Conservation (phyloP, 345 rosid species). For the Hibiscus mutabilis region DNA sequence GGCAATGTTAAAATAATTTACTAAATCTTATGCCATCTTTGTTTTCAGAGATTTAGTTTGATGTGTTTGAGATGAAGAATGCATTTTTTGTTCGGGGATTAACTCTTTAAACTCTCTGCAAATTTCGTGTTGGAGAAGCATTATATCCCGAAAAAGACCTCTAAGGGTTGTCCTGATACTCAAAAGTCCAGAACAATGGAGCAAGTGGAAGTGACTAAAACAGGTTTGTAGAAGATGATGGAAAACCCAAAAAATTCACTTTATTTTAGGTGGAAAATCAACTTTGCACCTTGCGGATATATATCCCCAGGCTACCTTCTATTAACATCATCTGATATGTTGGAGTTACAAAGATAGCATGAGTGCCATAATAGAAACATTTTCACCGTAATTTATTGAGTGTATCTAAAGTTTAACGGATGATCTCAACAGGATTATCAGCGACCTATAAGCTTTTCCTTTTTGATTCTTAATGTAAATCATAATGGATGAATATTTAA, state of each 20-base stretch:
- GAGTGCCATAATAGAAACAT: neutral
- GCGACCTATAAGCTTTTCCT: neutral
- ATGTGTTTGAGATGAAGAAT: conserved; percentile 7
- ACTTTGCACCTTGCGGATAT: neutral
- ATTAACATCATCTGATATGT: neutral
- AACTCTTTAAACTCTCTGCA: conserved; percentile 4
- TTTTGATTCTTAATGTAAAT: neutral
- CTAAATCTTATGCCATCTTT: neutral
- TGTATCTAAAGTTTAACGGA: neutral
- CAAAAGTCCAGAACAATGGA: conserved; percentile 16
- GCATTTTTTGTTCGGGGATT: neutral
- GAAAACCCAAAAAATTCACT: neutral
- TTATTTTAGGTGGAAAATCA: neutral
- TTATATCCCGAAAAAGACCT: conserved; percentile 11
- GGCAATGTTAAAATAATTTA: neutral
- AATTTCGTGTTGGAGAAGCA: conserved; percentile 9
- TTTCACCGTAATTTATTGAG: neutral
- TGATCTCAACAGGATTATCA: neutral
- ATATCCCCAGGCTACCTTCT: neutral
- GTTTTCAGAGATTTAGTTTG: conserved; percentile 16
- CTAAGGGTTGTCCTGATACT: neutral
- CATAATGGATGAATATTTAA: neutral
- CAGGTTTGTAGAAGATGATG: conserved; percentile 24
- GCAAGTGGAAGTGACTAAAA: conserved; percentile 29
- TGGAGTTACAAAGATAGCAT: neutral